Evolutionary conservation across 2,329 filamentous ascomycete genomes (phyloP), one percentile per base, ranked within the genome.

Genomic region (Zymoseptoria ardabiliae): DNA sequence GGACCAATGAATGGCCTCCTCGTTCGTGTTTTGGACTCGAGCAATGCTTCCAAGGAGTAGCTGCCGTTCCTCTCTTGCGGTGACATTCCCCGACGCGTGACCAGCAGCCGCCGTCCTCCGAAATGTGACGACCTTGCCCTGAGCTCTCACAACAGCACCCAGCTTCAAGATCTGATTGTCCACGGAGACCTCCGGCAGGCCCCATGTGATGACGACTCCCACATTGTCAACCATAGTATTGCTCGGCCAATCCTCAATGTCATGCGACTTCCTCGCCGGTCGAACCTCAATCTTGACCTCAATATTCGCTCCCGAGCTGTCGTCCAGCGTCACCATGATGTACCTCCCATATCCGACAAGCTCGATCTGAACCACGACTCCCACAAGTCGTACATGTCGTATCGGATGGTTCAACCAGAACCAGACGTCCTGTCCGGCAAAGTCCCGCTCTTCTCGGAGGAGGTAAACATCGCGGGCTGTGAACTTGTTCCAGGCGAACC

Each of bases 401-500:
- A 80, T 78, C 2, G 79, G 77, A 56, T 83, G 75, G 57, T 85
- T 82, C 45, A 81, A 77, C 57, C 82, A 73, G 57, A 82, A 81
- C 73, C 80, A 83, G 48, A 84, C 73, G 54, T 79, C 75, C 69
- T 83, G 81, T 51, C 78, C 82, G 73, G 78, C 76, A 67, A 81
- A 85, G 2, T 76, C 79, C 6, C 68, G 70, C 50, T 78, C 76
- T 56, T 73, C 71, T 22, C 75, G 74, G 35, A 86, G 72, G 8
- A 72, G 72, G 66, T 83, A 82, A 48, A 87, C 77, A 71, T 85
- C 81, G 25, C 75, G 73, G 17, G 77, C 76, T 0, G 80, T 79
- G 63, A 87, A 75, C 69, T 85, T 85, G 71, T 85, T 84, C 85
- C 85, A 87, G 69, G 77, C 70, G 73, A 81, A 79, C 72, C 80